Base-by-base conservation (phyloP, 2,329 filamentous ascomycete genomes). In the Zymoseptoria crescenta region DNA sequence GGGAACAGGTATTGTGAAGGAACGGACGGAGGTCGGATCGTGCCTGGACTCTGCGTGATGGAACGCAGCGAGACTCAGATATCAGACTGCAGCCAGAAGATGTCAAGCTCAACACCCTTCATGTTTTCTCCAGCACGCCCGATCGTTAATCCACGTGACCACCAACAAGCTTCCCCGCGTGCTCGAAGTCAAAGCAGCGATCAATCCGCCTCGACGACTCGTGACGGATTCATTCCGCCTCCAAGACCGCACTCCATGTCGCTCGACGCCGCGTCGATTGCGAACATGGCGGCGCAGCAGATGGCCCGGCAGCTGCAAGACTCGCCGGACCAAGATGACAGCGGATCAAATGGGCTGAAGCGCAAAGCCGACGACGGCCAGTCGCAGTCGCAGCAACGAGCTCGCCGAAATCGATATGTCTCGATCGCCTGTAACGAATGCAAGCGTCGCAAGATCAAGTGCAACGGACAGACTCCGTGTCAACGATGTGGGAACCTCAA, bases 401-500 rank as follows among this genome's bases (percentile, higher is more conserved):
- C 83, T 65, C 86, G 86, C 77, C 79, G 84, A 70, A 86, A 85
- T 74, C 80, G 84, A 65, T 87, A 87, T 72, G 86, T 86, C 65
- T 85, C 83, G 28, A 85, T 87, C 65, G 84, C 84, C 55, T 87
- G 84, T 69, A 85, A 86, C 70, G 83, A 86, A 67, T 85, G 83
- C 74, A 85, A 86, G 71, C 76, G 84, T 54, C 79, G 84, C 58
- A 87, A 87, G 75, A 87, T 87, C 71, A 86, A 86, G 64, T 86
- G 84, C 74, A 87, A 87, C 73, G 84, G 84, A 49, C 80, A 87
- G 70, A 80, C 79, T 13, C 84, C 84, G 10, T 87, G 84, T 67
- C 82, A 85, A 67, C 78, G 84, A 64, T 87, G 84, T 71, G 84
- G 83, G 27, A 85, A 86, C 71, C 76, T 87, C 57, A 80, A 78